Conservation (phyloP, 352 stramenopile species). For the Saprolegnia diclina region DNA sequence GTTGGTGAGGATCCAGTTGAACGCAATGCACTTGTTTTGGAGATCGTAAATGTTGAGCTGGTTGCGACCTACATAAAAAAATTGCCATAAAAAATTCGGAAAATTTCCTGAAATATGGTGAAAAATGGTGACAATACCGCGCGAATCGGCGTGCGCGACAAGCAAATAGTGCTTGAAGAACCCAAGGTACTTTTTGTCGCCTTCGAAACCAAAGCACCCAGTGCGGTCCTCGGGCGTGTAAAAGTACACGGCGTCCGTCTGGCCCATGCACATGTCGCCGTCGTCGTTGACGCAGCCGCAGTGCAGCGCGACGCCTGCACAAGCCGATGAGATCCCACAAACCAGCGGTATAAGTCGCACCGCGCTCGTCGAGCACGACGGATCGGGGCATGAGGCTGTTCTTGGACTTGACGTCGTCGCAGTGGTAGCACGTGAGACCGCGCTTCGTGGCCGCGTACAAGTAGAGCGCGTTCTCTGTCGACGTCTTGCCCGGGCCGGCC, state of each 20-base stretch:
- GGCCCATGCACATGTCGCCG: constrained; percentile 72
- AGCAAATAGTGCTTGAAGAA: constrained; percentile 88
- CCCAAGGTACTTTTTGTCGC: constrained; percentile 77
- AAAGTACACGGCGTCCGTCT: constrained; percentile 85
- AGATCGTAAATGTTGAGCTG: constrained; percentile 89
- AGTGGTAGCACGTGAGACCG: constrained; percentile 80
- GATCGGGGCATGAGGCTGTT: constrained; percentile 38
- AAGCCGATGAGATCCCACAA: not conserved
- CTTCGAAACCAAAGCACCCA: constrained; percentile 84
- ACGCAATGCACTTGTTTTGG: constrained; percentile 90
- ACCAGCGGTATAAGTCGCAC: constrained; percentile 7
- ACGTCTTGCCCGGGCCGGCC: not conserved
- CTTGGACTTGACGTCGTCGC: constrained; percentile 44
- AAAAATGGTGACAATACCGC: constrained; percentile 18
- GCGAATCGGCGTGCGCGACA: constrained; percentile 74
- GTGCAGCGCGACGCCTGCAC: constrained; percentile 51
- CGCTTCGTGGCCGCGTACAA: constrained; percentile 74
- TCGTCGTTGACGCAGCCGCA: constrained; percentile 82
- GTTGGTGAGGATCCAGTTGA: constrained; percentile 84
- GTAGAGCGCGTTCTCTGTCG: constrained; percentile 42
- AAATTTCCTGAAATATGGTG: no score
- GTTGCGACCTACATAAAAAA: constrained; percentile 41
- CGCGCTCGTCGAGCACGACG: constrained; percentile 73
- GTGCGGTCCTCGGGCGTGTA: constrained; percentile 84
- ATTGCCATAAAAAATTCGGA: not conserved